Evolutionary conservation across 2,329 filamentous ascomycete genomes (phyloP).

Genomic region (Dactylellina drechsleri): DNA sequence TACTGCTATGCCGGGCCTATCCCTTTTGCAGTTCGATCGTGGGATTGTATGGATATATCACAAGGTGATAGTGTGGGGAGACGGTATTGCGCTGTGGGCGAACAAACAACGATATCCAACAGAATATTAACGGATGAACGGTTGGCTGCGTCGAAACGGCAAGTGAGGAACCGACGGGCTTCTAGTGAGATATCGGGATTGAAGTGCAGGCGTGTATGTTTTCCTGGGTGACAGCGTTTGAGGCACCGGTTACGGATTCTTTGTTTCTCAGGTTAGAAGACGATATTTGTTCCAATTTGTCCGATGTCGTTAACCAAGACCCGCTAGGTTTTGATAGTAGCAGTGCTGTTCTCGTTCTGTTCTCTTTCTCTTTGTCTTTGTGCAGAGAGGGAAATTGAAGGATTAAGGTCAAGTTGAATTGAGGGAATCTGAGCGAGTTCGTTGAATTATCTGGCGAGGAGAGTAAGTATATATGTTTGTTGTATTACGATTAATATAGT

Average conservation of each 20-base stretch:
- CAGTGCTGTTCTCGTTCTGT: neutral
- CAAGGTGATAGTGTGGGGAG: neutral
- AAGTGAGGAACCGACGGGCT: constrained; percentile 5
- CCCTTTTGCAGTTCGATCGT: constrained; percentile 1
- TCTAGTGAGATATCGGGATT: neutral
- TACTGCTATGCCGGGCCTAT: neutral
- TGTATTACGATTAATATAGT: neutral
- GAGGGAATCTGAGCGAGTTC: constrained; percentile 22
- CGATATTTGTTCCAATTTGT: constrained; percentile 18
- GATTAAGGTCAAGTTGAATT: constrained; percentile 34
- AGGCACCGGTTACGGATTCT: neutral
- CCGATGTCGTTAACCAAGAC: constrained; percentile 46
- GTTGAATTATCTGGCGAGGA: constrained; percentile 31
- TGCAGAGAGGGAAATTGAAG: neutral
- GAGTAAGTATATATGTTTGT: neutral
- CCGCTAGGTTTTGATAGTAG: constrained; percentile 24
- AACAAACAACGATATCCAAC: constrained; percentile 10
- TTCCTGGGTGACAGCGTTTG: neutral
- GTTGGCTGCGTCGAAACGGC: constrained; percentile 5
- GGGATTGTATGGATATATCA: too few relatives aligned
- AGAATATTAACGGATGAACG: constrained; percentile 9
- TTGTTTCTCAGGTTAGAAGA: constrained; percentile 9
- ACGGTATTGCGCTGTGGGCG: neutral
- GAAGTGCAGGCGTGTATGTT: neutral
- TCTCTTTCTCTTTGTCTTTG: constrained; percentile 18